Conservation (phyloP, 2,329 filamentous ascomycete genomes). For the Emergomyces pasteurianus region DNA sequence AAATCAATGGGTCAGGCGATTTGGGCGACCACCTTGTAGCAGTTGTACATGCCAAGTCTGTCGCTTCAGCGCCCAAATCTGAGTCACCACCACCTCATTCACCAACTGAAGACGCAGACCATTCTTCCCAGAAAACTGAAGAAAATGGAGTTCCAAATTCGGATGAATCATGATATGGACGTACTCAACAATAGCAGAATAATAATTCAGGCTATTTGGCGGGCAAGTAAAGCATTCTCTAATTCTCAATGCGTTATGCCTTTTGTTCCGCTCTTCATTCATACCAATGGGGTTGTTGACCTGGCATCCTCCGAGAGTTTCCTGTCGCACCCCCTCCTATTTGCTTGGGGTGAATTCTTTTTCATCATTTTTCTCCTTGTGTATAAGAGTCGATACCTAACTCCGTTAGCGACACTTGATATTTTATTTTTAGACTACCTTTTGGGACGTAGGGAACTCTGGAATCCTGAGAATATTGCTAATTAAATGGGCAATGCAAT, state of each 20-base stretch:
- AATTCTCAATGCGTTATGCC: background rate
- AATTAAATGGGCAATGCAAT: background rate
- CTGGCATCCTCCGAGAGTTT: background rate
- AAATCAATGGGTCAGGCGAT: constrained; percentile 67
- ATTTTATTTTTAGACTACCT: background rate
- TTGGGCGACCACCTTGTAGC: constrained; percentile 57
- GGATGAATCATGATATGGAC: background rate
- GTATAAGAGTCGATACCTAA: background rate
- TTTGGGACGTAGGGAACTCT: background rate
- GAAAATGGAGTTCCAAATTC: constrained; percentile 1
- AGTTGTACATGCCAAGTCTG: constrained; percentile 28
- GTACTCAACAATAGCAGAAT: background rate
- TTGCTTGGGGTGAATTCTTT: background rate
- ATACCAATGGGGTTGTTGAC: background rate
- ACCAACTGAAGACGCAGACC: background rate
- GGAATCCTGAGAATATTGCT: background rate
- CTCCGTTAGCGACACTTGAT: background rate
- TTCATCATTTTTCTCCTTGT: background rate
- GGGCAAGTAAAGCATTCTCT: background rate
- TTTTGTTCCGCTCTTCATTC: background rate
- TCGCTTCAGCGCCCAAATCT: constrained; percentile 10
- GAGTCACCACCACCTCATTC: background rate
- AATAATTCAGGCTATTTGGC: background rate
- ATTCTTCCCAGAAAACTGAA: background rate
- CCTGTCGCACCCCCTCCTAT: background rate